phyloP scores from a whole-genome alignment of 2,329 filamentous ascomycete genomes.

The Acarospora socialis region DNA sequence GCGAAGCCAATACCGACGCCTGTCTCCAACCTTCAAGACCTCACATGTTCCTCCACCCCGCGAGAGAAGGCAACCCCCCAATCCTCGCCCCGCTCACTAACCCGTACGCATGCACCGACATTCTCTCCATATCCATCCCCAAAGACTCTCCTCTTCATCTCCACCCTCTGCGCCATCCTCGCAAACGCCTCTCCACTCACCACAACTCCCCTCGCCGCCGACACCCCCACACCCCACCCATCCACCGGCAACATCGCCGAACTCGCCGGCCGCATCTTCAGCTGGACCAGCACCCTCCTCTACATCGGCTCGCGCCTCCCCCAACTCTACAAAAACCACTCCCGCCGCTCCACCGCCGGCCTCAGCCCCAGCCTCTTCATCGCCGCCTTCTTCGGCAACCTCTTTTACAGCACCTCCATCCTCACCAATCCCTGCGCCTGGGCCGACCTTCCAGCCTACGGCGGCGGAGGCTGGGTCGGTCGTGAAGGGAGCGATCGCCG shows the following conservation, averaged over 20 bases:
- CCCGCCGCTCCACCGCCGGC: conserved; percentile 48
- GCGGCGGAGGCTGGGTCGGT: conserved; percentile 46
- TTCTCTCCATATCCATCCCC: conserved; percentile 24
- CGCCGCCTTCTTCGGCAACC: conserved; percentile 53
- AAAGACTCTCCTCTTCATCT: conserved; percentile 30
- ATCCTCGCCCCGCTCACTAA: conserved; percentile 18
- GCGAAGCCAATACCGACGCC: no score
- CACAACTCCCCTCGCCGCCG: conserved; percentile 14
- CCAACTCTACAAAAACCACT: conserved; percentile 52
- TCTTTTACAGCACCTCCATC: conserved; percentile 51
- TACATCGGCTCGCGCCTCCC: conserved; percentile 48
- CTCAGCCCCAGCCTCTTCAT: conserved; percentile 49
- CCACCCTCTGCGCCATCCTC: conserved; percentile 30
- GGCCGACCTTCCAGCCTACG: conserved; percentile 41
- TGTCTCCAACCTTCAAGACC: no score
- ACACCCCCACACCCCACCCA: conserved; percentile 12
- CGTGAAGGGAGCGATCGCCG: conserved; percentile 37
- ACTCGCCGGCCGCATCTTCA: conserved; percentile 36
- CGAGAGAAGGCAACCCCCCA: conserved; percentile 21
- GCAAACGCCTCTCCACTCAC: conserved; percentile 28
- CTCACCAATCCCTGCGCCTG: conserved; percentile 51
- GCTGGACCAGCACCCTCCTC: conserved; percentile 41
- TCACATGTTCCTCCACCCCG: neutral
- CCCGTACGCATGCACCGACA: conserved; percentile 16
- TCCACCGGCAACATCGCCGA: conserved; percentile 23